These are phyloP conservation scores for Mycena capillaripes DNA, from an alignment of 768 basidiomycete species.

Conservation along the genomic window DNA sequence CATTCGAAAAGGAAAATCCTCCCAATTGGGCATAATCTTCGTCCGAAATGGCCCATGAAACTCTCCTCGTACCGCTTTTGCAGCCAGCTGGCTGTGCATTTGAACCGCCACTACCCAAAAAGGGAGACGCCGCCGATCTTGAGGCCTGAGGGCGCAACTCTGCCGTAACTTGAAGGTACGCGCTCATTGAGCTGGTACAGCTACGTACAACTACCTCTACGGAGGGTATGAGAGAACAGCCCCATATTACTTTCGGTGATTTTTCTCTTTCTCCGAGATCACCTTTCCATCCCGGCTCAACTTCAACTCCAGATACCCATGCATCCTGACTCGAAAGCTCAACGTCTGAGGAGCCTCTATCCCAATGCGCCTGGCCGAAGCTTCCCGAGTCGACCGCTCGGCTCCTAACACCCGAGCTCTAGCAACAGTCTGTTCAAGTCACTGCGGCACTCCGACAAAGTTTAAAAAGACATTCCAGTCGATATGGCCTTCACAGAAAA, in stretches of 20 bases:
- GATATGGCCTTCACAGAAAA: background rate
- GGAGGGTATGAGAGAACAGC: background rate
- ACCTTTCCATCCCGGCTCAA: slow-evolving; percentile 7
- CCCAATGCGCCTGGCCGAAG: background rate
- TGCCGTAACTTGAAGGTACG: background rate
- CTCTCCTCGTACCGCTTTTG: background rate
- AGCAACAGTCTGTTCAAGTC: background rate
- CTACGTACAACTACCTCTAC: background rate
- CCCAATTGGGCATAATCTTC: background rate
- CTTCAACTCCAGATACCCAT: slow-evolving; percentile 2
- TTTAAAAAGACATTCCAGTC: background rate
- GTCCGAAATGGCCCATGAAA: background rate
- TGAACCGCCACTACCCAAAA: background rate
- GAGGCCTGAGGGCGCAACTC: background rate
- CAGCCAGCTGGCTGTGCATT: background rate
- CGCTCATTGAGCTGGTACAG: too few relatives aligned
- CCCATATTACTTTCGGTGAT: background rate
- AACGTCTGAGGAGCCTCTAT: background rate
- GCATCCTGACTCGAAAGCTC: background rate
- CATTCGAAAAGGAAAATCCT: background rate
- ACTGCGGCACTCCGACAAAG: background rate
- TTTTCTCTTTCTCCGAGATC: slow-evolving; percentile 14
- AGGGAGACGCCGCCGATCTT: background rate
- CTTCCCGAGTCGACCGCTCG: slow-evolving; percentile 17
- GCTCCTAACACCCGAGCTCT: background rate